Conservation (phyloP, 2,329 filamentous ascomycete species). For the Capronia americana region DNA sequence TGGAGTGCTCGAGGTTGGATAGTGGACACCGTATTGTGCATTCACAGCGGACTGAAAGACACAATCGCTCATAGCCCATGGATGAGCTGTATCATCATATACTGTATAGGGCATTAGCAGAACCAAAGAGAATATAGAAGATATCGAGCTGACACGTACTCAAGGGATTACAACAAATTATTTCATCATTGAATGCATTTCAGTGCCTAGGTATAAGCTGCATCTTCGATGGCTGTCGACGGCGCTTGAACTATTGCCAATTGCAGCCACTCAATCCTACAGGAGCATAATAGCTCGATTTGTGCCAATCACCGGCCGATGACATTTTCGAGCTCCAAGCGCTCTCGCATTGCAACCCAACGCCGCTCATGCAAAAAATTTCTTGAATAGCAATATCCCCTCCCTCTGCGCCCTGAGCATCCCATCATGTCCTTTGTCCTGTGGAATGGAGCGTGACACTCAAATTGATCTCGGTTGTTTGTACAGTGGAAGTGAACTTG, state of each 20-base stretch:
- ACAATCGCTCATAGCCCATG: neutral
- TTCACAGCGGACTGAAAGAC: no score
- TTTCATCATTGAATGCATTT: neutral
- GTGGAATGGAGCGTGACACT: neutral
- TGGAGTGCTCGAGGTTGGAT: neutral
- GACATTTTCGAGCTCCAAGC: neutral
- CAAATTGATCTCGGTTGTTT: neutral
- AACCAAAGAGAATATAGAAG: neutral
- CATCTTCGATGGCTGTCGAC: neutral
- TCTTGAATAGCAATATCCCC: neutral
- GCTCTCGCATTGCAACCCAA: neutral
- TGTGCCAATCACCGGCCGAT: neutral
- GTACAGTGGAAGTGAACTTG: neutral
- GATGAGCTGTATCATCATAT: neutral
- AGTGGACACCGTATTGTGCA: neutral
- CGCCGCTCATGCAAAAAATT: slow-evolving; percentile 11
- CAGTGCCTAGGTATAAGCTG: neutral
- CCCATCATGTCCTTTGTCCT: neutral
- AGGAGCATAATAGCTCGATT: neutral
- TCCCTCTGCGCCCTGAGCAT: neutral
- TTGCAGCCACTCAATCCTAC: neutral
- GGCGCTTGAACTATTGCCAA: neutral
- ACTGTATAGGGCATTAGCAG: neutral
- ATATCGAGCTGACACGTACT: neutral
- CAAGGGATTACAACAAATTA: neutral